Conservation (phyloP, 306 rosid species). For the Gastrolobium bilobum region DNA sequence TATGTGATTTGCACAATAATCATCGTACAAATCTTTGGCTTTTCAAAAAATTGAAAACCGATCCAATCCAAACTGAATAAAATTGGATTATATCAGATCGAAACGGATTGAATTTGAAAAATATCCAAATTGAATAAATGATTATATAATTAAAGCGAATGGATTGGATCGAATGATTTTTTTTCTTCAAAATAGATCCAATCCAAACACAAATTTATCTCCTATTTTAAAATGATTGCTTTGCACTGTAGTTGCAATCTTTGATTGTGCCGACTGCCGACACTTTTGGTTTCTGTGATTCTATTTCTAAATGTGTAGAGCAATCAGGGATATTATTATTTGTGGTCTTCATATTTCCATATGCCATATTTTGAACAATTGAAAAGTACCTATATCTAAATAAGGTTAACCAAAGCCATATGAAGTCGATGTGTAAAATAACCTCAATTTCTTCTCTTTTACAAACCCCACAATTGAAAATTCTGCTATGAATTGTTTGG, state of each 20-base stretch:
- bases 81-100: no score
- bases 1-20: no score
- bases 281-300: not conserved
- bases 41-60: no score
- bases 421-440: not conserved
- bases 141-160: no score
- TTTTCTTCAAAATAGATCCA: no score
- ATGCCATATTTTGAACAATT: not conserved
- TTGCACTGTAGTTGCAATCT: not conserved
- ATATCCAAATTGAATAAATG: no score
- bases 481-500: conserved; percentile 1
- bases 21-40: no score
- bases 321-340: not conserved
- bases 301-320: not conserved
- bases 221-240: not conserved
- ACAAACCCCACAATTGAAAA: not conserved
- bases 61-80: no score
- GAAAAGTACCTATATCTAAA: conserved; percentile 8
- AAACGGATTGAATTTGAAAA: no score
- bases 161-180: no score
- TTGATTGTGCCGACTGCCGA: conserved; percentile 53
- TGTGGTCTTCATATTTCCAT: conserved; percentile 6
- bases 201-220: no score
- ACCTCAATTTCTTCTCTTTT: not conserved
- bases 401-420: not conserved